Conservation (phyloP, 1,284 basidiomycete species). For the Cryptococcus sp. region DNA sequence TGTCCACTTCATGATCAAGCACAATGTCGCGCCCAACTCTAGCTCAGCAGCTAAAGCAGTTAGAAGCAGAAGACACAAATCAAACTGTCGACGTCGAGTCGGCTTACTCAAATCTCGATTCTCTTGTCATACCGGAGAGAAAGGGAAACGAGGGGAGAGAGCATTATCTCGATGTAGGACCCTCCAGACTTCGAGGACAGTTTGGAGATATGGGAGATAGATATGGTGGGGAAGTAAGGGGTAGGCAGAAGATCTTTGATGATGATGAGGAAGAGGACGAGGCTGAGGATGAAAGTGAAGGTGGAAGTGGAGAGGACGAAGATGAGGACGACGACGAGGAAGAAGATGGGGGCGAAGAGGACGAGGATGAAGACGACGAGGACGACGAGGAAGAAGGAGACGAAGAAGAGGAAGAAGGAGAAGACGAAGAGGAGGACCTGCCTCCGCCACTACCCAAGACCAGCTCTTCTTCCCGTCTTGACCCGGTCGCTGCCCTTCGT, state of each 20-base stretch:
- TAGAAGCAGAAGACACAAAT: constrained; percentile 58
- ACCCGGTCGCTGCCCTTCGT: constrained; percentile 50
- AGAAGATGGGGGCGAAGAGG: constrained; percentile 58
- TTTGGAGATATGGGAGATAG: constrained; percentile 59
- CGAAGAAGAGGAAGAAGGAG: constrained; percentile 42
- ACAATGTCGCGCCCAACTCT: constrained; percentile 51
- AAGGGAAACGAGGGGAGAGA: constrained; percentile 52
- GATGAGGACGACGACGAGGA: constrained; percentile 24
- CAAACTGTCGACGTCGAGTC: constrained; percentile 72
- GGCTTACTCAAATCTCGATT: constrained; percentile 48
- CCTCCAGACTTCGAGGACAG: constrained; percentile 61
- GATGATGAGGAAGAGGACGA: constrained; percentile 38
- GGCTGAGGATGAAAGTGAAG: constrained; percentile 7
- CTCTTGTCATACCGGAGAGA: constrained; percentile 19
- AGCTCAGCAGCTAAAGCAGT: constrained; percentile 73
- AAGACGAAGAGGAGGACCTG: constrained; percentile 42
- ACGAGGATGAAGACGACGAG: constrained; percentile 54
- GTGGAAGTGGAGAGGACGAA: constrained; percentile 7
- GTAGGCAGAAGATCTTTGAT: constrained; percentile 58
- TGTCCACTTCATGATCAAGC: background rate
- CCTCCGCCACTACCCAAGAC: constrained; percentile 6
- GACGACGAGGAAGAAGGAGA: constrained; percentile 37
- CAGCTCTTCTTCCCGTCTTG: constrained; percentile 23
- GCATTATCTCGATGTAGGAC: constrained; percentile 78
- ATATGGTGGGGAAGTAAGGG: constrained; percentile 65